phyloP scores from a whole-genome alignment of 257 asterid species.

The Orobanche coerulescens region DNA sequence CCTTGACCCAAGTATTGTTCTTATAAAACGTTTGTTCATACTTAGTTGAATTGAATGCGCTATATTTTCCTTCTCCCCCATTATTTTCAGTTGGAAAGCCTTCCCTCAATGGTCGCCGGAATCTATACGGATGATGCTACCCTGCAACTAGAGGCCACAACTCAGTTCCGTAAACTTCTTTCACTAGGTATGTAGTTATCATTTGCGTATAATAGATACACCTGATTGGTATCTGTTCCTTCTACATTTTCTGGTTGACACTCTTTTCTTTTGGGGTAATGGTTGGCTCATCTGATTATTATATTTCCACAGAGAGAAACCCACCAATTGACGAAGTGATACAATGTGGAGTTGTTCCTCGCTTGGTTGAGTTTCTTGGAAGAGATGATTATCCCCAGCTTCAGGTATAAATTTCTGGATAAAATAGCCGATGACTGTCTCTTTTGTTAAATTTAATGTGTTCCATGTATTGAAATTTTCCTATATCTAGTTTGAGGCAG shows the following conservation, averaged over 20 bases:
- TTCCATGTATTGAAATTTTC: not conserved
- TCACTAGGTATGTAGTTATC: slow-evolving; percentile 50
- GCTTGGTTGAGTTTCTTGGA: slow-evolving; percentile 79
- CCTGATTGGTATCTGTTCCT: not conserved
- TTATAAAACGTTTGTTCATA: too few species aligned
- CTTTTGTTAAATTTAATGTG: not conserved
- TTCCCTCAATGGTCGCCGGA: slow-evolving; percentile 69
- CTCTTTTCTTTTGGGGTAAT: not conserved
- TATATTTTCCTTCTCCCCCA: not conserved
- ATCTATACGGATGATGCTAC: slow-evolving; percentile 60
- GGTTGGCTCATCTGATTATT: slow-evolving; percentile 6
- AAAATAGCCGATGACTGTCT: not conserved
- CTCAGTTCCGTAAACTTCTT: slow-evolving; percentile 87
- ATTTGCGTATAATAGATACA: not conserved
- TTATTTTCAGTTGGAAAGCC: slow-evolving; percentile 75
- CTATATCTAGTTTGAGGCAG: slow-evolving; percentile 76
- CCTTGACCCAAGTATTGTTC: too few species aligned
- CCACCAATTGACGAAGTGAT: slow-evolving; percentile 94
- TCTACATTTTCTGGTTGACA: not conserved
- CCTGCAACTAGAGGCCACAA: slow-evolving; percentile 73
- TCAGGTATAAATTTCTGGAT: slow-evolving; percentile 37
- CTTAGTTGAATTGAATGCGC: not conserved
- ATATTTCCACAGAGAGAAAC: slow-evolving; percentile 52
- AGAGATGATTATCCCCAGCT: slow-evolving; percentile 79
- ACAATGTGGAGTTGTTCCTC: slow-evolving; percentile 83